Percentiles rank a stretch among this genome's conserved stretches.
Evolutionary conservation across 345 rosid species (phyloP).

Genomic region (Dimocarpus longan): DNA sequence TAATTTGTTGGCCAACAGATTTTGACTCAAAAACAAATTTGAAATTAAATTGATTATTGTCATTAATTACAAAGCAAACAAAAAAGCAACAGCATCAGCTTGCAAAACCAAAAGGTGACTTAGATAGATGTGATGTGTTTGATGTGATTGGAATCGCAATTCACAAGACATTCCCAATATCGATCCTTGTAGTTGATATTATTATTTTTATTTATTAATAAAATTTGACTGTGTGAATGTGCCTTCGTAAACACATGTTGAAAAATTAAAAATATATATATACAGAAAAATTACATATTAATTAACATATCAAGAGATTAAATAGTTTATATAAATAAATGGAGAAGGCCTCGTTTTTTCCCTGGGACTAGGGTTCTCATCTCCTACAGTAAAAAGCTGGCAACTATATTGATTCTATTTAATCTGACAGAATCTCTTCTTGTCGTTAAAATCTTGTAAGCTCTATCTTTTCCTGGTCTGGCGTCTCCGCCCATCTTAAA

Average conservation of each 20-base stretch:
- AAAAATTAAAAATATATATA: no score
- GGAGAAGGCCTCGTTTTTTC: no score
- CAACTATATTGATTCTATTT: slow-evolving; percentile 11
- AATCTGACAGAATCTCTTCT: slow-evolving; percentile 30
- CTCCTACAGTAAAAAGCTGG: slow-evolving; percentile 20
- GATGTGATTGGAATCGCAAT: background rate
- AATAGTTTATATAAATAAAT: no score
- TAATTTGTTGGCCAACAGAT: no score
- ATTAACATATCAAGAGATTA: no score
- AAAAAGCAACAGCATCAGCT: background rate
- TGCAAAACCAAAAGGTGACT: background rate
- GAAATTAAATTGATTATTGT: no score
- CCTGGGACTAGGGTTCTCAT: background rate
- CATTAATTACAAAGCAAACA: no score
- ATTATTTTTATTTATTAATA: background rate
- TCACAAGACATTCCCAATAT: background rate
- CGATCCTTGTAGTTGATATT: background rate
- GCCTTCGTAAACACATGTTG: no score
- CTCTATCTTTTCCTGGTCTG: slow-evolving; percentile 6
- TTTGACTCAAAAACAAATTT: no score
- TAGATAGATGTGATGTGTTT: background rate
- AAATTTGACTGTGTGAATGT: background rate
- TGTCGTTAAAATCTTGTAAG: slow-evolving; percentile 31
- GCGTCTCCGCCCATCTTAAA: slow-evolving; percentile 8
- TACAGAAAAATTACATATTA: no score